These are phyloP conservation scores for Lactarius psammicola DNA, from an alignment of 768 basidiomycete species.

Conservation along the genomic window DNA sequence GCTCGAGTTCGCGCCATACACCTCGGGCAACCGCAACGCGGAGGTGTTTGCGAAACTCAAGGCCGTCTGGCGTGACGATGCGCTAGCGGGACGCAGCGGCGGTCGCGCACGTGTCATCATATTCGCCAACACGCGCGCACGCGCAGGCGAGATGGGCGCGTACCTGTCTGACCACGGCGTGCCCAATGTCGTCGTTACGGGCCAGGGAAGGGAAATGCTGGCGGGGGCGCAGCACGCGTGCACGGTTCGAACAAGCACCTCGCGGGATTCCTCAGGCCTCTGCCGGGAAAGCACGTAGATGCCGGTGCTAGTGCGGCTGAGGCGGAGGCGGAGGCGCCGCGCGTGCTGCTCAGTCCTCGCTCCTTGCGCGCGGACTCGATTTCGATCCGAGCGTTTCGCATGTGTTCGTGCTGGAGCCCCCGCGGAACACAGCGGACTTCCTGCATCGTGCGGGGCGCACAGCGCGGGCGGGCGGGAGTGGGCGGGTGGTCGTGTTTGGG, in stretches of 20 bases:
- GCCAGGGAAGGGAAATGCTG: not conserved
- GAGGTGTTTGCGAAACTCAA: constrained; percentile 77
- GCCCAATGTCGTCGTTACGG: constrained; percentile 21
- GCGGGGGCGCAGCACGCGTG: not conserved
- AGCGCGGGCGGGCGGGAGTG: constrained; percentile 67
- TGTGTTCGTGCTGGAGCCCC: constrained; percentile 86
- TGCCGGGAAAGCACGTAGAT: constrained; percentile 34
- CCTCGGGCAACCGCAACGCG: constrained; percentile 75
- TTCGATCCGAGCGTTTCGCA: constrained; percentile 78
- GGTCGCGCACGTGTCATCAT: constrained; percentile 67
- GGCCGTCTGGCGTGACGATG: constrained; percentile 72
- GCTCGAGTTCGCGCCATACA: constrained; percentile 72
- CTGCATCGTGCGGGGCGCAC: constrained; percentile 87
- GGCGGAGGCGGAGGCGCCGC: constrained; percentile 43
- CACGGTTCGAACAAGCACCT: constrained; percentile 27
- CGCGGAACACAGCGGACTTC: constrained; percentile 88
- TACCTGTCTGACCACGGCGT: constrained; percentile 22
- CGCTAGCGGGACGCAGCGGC: constrained; percentile 32
- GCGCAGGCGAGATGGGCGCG: constrained; percentile 25
- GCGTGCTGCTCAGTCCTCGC: constrained; percentile 82
- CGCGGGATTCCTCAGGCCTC: constrained; percentile 26
- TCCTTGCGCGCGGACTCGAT: constrained; percentile 88
- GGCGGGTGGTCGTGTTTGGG: constrained; percentile 75
- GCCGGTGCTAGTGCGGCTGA: constrained; percentile 10
- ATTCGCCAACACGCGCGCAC: constrained; percentile 63